Evolutionary conservation across 2,329 filamentous ascomycete genomes (phyloP).

Genomic region (Alternaria burnsii): DNA sequence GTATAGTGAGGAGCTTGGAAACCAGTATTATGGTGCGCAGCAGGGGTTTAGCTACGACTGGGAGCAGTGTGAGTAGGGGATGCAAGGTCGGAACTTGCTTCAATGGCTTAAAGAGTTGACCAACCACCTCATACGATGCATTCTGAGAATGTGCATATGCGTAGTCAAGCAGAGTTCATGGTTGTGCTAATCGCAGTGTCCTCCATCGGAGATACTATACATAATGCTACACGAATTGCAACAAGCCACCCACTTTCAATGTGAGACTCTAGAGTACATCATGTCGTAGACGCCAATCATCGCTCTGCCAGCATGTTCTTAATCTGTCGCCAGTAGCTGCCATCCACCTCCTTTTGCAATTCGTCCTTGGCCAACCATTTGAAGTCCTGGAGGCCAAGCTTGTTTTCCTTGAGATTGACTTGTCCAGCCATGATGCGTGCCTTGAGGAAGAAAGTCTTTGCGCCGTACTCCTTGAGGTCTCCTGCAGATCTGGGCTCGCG

Average conservation of each 20-base stretch:
- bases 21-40: constrained; percentile 26
- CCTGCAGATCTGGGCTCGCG: constrained; percentile 42
- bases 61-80: constrained; percentile 23
- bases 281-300: constrained; percentile 53
- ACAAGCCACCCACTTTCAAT: constrained; percentile 5
- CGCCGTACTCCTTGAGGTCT: constrained; percentile 62
- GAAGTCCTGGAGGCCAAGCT: constrained; percentile 79
- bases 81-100: background rate
- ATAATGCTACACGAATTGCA: constrained; percentile 5
- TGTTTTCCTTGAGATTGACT: constrained; percentile 77
- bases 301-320: constrained; percentile 85
- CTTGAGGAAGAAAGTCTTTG: constrained; percentile 97
- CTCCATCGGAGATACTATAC: constrained; percentile 7
- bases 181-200: background rate
- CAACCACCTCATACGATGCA: background rate
- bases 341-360: constrained; percentile 71
- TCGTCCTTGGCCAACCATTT: constrained; percentile 94
- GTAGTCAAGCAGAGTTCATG: background rate
- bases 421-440: constrained; percentile 97
- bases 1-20: constrained; percentile 6
- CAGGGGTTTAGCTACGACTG: constrained; percentile 29
- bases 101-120: background rate
- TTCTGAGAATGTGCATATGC: background rate
- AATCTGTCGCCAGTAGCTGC: constrained; percentile 76
- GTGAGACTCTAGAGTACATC: constrained; percentile 1